phyloP scores from a whole-genome alignment of 768 basidiomycete genomes.

The Gelatoporia subvermispora region DNA sequence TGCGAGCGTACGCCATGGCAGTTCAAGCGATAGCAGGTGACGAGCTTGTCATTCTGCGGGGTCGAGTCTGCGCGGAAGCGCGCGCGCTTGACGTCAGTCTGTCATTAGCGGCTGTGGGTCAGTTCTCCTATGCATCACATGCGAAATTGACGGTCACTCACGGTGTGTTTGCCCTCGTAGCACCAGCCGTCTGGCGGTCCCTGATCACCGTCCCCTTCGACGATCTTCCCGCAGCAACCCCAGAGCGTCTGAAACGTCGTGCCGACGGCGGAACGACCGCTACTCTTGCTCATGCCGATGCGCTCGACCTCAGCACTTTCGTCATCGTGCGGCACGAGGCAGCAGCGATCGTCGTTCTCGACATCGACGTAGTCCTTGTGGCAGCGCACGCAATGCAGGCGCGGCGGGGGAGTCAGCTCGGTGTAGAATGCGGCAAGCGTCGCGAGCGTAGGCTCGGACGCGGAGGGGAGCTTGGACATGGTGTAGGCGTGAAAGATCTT shows the following conservation, averaged over 20 bases:
- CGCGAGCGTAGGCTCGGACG: constrained; percentile 36
- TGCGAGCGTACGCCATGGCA: constrained; percentile 42
- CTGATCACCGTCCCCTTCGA: constrained; percentile 74
- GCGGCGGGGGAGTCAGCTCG: constrained; percentile 58
- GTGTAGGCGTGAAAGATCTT: constrained; percentile 63
- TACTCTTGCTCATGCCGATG: constrained; percentile 30
- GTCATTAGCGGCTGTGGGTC: constrained; percentile 1
- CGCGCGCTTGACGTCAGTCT: constrained; percentile 74
- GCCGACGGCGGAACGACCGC: constrained; percentile 24
- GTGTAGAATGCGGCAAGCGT: constrained; percentile 56
- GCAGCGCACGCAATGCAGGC: constrained; percentile 71
- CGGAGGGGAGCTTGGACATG: constrained; percentile 42
- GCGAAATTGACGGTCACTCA: constrained; percentile 26
- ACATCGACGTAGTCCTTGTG: constrained; percentile 66
- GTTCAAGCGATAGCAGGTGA: constrained; percentile 49
- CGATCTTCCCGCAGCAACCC: constrained; percentile 69
- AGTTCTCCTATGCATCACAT: neutral
- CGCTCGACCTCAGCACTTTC: constrained; percentile 74
- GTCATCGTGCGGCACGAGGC: constrained; percentile 72
- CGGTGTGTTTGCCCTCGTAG: constrained; percentile 79
- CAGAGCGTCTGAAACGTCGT: constrained; percentile 51
- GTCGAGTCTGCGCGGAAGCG: constrained; percentile 77
- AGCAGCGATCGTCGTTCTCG: constrained; percentile 69
- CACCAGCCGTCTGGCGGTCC: constrained; percentile 87
- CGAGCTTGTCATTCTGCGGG: constrained; percentile 59